Percentiles rank a stretch among this genome's conserved stretches.
These are phyloP conservation scores for Hymenoscyphus fructigenus DNA, from an alignment of 2,329 filamentous ascomycete genomes.

Conservation along the genomic window DNA sequence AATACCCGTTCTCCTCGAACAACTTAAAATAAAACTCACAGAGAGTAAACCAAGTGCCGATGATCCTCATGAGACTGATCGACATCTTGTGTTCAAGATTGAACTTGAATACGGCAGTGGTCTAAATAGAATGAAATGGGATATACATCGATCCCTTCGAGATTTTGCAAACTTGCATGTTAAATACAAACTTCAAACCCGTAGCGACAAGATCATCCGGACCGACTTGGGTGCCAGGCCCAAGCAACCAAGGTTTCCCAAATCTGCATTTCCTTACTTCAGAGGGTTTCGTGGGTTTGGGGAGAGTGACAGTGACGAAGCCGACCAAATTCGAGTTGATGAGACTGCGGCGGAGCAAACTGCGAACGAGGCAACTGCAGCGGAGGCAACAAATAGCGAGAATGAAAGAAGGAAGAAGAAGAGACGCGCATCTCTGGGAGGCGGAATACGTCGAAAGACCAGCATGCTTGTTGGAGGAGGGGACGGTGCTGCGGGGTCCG, in stretches of 20 bases:
- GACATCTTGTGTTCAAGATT: slow-evolving; percentile 86
- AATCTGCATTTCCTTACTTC: slow-evolving; percentile 85
- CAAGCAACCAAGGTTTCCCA: slow-evolving; percentile 87
- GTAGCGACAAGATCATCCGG: slow-evolving; percentile 78
- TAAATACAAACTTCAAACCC: slow-evolving; percentile 85
- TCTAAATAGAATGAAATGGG: slow-evolving; percentile 94
- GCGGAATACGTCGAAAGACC: slow-evolving; percentile 50
- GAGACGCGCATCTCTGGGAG: slow-evolving; percentile 49
- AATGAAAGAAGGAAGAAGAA: slow-evolving; percentile 57
- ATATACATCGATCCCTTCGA: slow-evolving; percentile 78
- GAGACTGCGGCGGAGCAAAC: slow-evolving; percentile 61
- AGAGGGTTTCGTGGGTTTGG: slow-evolving; percentile 77
- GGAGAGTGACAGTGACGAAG: slow-evolving; percentile 69
- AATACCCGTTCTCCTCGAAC: slow-evolving; percentile 91
- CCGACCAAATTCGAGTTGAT: slow-evolving; percentile 36
- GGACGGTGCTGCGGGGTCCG: slow-evolving; percentile 21
- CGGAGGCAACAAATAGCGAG: slow-evolving; percentile 68
- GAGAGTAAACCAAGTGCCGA: slow-evolving; percentile 71
- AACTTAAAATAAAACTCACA: slow-evolving; percentile 83
- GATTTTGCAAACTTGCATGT: slow-evolving; percentile 93
- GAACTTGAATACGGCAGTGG: slow-evolving; percentile 96
- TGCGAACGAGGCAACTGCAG: slow-evolving; percentile 50
- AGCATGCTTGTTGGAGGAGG: slow-evolving; percentile 32
- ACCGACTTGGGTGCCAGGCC: slow-evolving; percentile 65
- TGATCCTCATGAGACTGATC: slow-evolving; percentile 46